Percentiles rank a stretch among this genome's conserved stretches.
Evolutionary conservation across 257 asterid species (phyloP).

Genomic region (Rehmannia glutinosa): DNA sequence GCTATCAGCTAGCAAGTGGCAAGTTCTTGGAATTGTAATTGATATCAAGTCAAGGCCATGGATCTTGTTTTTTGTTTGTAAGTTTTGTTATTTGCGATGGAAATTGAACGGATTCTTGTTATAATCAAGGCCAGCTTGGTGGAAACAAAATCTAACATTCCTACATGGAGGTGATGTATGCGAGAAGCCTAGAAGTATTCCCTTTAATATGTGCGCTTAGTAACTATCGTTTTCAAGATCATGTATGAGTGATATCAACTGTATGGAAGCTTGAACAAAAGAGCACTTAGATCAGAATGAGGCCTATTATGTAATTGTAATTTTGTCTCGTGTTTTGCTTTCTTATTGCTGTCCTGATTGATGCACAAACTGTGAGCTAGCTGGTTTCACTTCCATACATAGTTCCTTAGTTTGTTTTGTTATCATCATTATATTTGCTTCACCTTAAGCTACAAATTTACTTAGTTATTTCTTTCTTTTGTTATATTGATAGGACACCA

Average conservation of each 20-base stretch:
- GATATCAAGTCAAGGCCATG: too few species aligned
- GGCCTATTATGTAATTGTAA: neutral
- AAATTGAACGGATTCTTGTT: neutral
- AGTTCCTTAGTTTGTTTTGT: neutral
- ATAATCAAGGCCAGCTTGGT: neutral
- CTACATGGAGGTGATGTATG: neutral
- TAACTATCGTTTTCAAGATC: neutral
- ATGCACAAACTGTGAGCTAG: neutral
- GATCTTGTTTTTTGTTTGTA: too few species aligned
- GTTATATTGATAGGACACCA: slow-evolving; percentile 45
- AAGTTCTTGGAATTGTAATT: too few species aligned
- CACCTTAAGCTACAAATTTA: neutral
- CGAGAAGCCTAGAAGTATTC: neutral
- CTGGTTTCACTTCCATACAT: neutral
- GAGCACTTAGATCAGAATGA: neutral
- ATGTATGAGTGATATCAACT: too few species aligned
- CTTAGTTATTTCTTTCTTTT: neutral
- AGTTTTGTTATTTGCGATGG: neutral
- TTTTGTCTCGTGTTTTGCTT: neutral
- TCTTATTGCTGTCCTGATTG: neutral
- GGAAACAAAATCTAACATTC: neutral
- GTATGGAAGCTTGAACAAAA: too few species aligned
- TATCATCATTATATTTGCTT: neutral
- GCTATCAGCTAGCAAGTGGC: too few species aligned
- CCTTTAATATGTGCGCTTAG: neutral